These are phyloP conservation scores for Aspergillus sp. DNA, from an alignment of 2,329 filamentous ascomycete genomes.

Conservation along the genomic window DNA sequence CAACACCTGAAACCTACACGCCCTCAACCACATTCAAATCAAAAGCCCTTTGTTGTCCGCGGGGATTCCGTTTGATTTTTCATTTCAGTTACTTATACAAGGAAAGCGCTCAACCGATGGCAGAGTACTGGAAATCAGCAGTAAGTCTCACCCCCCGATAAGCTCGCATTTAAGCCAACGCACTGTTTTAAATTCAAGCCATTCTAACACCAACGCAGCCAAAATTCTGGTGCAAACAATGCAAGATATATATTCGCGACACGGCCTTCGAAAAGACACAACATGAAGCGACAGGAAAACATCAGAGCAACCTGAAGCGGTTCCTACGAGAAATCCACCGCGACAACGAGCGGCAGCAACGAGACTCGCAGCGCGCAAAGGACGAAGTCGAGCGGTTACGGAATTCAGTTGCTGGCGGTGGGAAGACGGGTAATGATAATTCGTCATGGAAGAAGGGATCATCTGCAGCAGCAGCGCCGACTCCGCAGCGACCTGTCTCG, in stretches of 20 bases:
- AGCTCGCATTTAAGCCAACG: background rate
- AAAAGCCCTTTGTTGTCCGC: background rate
- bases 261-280: constrained; percentile 86
- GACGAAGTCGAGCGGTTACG: constrained; percentile 84
- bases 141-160: constrained; percentile 39
- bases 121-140: constrained; percentile 98
- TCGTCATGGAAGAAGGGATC: constrained; percentile 30
- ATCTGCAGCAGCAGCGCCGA: constrained; percentile 17
- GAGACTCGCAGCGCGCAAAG: constrained; percentile 78
- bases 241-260: constrained; percentile 84
- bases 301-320: constrained; percentile 83
- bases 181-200: background rate
- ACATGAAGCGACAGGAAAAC: constrained; percentile 82
- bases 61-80: background rate
- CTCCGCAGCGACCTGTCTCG: constrained; percentile 45
- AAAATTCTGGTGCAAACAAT: constrained; percentile 98
- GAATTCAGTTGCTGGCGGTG: constrained; percentile 61
- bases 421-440: constrained; percentile 17
- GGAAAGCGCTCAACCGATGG: constrained; percentile 60
- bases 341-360: constrained; percentile 74
- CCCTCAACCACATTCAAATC: background rate
- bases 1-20: background rate
- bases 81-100: background rate
- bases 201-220: constrained; percentile 51
- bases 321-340: constrained; percentile 87